These are phyloP conservation scores for Monilinia laxa DNA, from an alignment of 2,329 filamentous ascomycete species.

Conservation along the genomic window DNA sequence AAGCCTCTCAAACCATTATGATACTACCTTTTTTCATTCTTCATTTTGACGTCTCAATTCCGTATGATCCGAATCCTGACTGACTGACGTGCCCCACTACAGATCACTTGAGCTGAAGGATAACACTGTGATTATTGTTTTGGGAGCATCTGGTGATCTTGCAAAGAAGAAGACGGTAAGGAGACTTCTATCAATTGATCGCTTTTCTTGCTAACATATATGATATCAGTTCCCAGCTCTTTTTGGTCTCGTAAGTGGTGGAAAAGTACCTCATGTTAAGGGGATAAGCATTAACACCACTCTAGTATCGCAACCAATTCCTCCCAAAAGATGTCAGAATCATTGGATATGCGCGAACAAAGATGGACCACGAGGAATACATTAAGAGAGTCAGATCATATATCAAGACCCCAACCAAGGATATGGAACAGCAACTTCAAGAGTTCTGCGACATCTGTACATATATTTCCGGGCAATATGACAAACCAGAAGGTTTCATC, in stretches of 20 bases:
- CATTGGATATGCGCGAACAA: constrained; percentile 97
- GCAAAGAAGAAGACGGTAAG: constrained; percentile 99
- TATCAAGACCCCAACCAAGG: constrained; percentile 98
- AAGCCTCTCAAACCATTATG: constrained; percentile 25
- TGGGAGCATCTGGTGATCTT: constrained; percentile 94
- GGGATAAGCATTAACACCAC: constrained; percentile 26
- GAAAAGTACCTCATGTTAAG: not conserved
- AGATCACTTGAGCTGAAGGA: constrained; percentile 96
- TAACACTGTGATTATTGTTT: constrained; percentile 94
- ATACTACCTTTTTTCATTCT: not conserved
- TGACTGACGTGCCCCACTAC: constrained; percentile 34
- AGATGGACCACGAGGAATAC: constrained; percentile 98
- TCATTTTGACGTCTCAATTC: not conserved
- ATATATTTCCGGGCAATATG: constrained; percentile 96
- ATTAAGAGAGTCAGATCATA: constrained; percentile 92
- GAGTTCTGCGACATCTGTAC: constrained; percentile 86
- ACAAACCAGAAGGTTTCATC: constrained; percentile 92
- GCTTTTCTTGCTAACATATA: constrained; percentile 29
- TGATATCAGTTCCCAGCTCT: constrained; percentile 81
- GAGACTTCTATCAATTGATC: constrained; percentile 2
- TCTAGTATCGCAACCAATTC: constrained; percentile 96
- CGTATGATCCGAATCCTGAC: constrained; percentile 42
- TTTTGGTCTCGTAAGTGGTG: constrained; percentile 83
- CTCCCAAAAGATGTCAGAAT: constrained; percentile 95
- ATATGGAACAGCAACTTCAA: constrained; percentile 90